Percentiles rank a stretch among this genome's conserved stretches.
Evolutionary conservation across 768 basidiomycete species (phyloP).

Genomic region (Boletus rufocinnamomeus): DNA sequence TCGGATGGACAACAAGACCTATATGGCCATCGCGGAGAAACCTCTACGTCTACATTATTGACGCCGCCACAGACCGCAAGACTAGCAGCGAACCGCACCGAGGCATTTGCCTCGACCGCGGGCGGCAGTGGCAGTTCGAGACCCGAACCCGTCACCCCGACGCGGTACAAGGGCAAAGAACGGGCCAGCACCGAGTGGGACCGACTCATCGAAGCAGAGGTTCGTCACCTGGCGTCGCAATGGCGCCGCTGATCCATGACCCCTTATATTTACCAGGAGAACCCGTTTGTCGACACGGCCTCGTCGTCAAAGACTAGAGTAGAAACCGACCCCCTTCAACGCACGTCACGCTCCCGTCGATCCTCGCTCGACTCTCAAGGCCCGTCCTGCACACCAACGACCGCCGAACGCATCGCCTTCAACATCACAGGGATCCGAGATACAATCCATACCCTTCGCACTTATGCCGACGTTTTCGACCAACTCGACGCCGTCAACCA

Average conservation of each 20-base stretch:
- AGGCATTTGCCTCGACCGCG: background rate
- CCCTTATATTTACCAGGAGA: constrained; percentile 6
- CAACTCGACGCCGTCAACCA: constrained; percentile 28
- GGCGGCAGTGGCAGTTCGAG: background rate
- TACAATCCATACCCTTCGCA: background rate
- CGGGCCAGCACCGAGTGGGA: constrained; percentile 8
- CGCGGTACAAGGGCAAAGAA: constrained; percentile 30
- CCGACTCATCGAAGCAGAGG: constrained; percentile 4
- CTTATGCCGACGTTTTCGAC: constrained; percentile 13
- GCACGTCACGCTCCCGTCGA: background rate
- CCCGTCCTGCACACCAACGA: background rate
- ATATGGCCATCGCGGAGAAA: background rate
- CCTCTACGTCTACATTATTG: constrained; percentile 7
- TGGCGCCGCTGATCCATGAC: background rate
- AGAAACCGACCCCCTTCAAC: background rate
- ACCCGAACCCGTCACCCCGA: constrained; percentile 23
- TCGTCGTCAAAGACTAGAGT: background rate
- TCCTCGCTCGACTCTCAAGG: constrained; percentile 5
- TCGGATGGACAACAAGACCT: background rate
- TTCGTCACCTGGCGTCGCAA: background rate
- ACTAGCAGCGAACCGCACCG: background rate
- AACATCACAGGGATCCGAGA: constrained; percentile 1
- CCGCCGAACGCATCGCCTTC: constrained; percentile 30
- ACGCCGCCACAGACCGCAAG: constrained; percentile 29
- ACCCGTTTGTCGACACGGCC: constrained; percentile 14